Evolutionary conservation across 345 rosid genomes (phyloP), one percentile per base, ranked within the genome.

Genomic region (Clarkia xantiana): DNA sequence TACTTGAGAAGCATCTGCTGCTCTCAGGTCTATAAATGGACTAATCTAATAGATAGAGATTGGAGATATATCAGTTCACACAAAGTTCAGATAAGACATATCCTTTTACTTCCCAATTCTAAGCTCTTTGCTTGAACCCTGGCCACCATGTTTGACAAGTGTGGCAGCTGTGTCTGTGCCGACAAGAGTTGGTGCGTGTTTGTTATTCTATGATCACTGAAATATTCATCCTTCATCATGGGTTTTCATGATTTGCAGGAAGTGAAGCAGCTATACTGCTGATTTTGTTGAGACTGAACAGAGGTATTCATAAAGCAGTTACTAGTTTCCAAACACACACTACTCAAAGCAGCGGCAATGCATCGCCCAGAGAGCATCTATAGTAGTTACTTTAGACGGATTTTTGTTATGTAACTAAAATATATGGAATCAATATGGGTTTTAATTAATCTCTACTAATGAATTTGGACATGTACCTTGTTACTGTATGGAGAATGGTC

Each of bases 121-220:
- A 50, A 36, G 29, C 36, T 43, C 10, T 18, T 49, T 20, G 8
- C 49, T 22, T 42, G 41, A 18, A 2, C 40, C 43, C 41, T 11
- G 14, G 44, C 40, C 71, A 76, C 62, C 71, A 88, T 88, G 97
- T 81, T 93, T 18, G 52, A 34, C 82, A 62, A 17, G 55, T 89
- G 97, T 54, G 86, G 73, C 42, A 73, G 47, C 84, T 88, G 97
- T 47, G 76, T 73, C 81, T 88, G 97, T 69, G 23, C 77, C 57
- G 89, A 84, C 93, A 68, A 62, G 68, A 73, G 67, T 81, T 74
- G 80, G 78, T 88, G 93, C 55, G 72, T 41, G 91, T 79, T 69
- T 75, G 85, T 75, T 0, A 17, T 6, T 20, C 0, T 9, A 4
- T 18, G 10, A 10, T 18, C 14, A 16, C 29, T 46, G 25, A 46